Evolutionary conservation across 306 rosid species (phyloP).

Genomic region (Dalbergia cochinchinensis): DNA sequence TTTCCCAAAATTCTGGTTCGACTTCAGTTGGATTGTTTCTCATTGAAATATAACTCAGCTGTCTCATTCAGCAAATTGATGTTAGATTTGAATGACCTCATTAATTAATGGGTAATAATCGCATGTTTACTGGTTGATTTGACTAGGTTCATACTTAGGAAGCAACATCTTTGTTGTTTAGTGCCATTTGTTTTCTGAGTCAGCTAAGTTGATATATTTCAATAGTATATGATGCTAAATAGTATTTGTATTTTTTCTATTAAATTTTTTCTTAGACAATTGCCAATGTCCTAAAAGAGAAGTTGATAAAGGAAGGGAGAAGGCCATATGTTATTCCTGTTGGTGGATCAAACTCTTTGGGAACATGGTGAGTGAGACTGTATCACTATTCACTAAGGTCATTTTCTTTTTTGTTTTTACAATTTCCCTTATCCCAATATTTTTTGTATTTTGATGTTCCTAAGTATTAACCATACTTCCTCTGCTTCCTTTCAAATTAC

Average conservation of each 20-base stretch:
- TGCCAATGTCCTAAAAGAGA: constrained; percentile 67
- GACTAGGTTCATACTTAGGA: not conserved
- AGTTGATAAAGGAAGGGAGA: constrained; percentile 84
- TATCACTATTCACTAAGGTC: constrained; percentile 22
- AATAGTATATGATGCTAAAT: not conserved
- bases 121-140: not conserved
- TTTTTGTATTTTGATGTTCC: not conserved
- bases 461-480: not conserved
- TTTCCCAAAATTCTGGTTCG: constrained; percentile 15
- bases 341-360: constrained; percentile 92
- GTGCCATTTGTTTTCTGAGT: constrained; percentile 14
- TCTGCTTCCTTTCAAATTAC: not conserved
- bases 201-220: not conserved
- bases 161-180: not conserved
- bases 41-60: not conserved
- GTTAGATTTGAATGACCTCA: constrained; percentile 20
- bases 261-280: constrained; percentile 62
- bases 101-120: not conserved
- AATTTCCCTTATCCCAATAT: constrained; percentile 24
- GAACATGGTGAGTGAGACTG: constrained; percentile 88
- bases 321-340: constrained; percentile 91
- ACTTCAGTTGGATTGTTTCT: not conserved
- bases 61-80: constrained; percentile 1
- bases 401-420: constrained; percentile 31
- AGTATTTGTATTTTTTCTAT: constrained; percentile 16